A percentile compares a stretch with the other conserved stretches of the same genome.
These are phyloP conservation scores for Pestalotiopsis sp. DNA, from an alignment of 2,329 filamentous ascomycete genomes.

Conservation along the genomic window DNA sequence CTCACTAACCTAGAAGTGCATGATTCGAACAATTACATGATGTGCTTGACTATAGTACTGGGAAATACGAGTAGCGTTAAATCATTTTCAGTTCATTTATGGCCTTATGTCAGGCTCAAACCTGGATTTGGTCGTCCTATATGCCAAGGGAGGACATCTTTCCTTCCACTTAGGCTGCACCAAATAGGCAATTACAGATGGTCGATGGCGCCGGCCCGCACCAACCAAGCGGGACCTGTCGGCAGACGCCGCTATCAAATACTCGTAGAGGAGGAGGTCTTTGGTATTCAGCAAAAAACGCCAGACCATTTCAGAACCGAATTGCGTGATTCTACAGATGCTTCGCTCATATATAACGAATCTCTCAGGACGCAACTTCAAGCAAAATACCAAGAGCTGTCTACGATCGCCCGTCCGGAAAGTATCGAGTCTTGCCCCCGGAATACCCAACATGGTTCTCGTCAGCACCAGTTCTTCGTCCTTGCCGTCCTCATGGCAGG, in stretches of 20 bases:
- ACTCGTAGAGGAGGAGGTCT: no score
- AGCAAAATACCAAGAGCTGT: neutral
- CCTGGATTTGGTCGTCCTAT: no score
- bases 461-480: neutral
- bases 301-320: neutral
- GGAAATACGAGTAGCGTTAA: no score
- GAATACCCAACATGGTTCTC: neutral
- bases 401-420: neutral
- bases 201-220: neutral
- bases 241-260: neutral
- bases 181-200: neutral
- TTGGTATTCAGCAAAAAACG: neutral
- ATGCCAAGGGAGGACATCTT: no score
- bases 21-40: no score
- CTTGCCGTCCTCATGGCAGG: slow-evolving; percentile 7
- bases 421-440: neutral
- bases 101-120: no score
- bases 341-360: neutral
- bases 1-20: no score
- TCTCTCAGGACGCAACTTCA: neutral
- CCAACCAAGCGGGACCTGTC: neutral
- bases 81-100: no score
- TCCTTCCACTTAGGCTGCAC: no score
- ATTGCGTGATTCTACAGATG: slow-evolving; percentile 5
- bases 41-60: no score